These are phyloP conservation scores for Trichoderma oligosporum DNA, from an alignment of 2,329 filamentous ascomycete species.

Conservation along the genomic window DNA sequence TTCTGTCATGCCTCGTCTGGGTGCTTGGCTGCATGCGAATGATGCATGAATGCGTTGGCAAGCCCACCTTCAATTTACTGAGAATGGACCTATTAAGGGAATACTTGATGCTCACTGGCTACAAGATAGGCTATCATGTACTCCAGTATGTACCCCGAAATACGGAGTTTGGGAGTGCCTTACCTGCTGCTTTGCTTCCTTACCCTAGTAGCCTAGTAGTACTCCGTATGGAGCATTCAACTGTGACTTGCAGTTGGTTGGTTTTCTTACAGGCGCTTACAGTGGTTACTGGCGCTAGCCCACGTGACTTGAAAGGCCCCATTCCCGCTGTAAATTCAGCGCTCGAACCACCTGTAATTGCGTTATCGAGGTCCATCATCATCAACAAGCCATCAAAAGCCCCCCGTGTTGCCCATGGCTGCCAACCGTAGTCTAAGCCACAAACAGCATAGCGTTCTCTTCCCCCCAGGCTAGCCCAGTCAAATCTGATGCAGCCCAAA, in stretches of 20 bases:
- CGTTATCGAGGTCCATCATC: no score
- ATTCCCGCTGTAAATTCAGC: slow-evolving; percentile 6
- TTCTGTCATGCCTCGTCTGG: slow-evolving; percentile 2
- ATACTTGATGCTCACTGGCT: neutral
- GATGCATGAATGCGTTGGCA: slow-evolving; percentile 17
- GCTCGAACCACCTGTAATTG: slow-evolving; percentile 5
- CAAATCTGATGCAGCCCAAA: slow-evolving; percentile 17
- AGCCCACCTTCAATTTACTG: no score
- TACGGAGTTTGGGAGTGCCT: no score
- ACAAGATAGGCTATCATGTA: neutral
- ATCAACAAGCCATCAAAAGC: neutral
- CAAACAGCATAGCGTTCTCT: slow-evolving; percentile 11
- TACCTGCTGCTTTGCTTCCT: no score
- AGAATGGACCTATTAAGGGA: no score
- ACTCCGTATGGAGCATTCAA: neutral
- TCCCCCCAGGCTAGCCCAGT: no score
- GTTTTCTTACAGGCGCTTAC: no score
- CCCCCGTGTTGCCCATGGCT: slow-evolving; percentile 33
- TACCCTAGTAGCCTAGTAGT: no score
- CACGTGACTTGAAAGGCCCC: slow-evolving; percentile 9
- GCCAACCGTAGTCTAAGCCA: slow-evolving; percentile 24
- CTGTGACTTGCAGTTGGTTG: slow-evolving; percentile 5
- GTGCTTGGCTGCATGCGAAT: neutral
- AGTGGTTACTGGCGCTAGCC: neutral
- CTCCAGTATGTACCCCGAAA: neutral